Evolutionary conservation across 306 rosid species (phyloP), one percentile per base, ranked within the genome.

Genomic region (Acacia melanoxylon): DNA sequence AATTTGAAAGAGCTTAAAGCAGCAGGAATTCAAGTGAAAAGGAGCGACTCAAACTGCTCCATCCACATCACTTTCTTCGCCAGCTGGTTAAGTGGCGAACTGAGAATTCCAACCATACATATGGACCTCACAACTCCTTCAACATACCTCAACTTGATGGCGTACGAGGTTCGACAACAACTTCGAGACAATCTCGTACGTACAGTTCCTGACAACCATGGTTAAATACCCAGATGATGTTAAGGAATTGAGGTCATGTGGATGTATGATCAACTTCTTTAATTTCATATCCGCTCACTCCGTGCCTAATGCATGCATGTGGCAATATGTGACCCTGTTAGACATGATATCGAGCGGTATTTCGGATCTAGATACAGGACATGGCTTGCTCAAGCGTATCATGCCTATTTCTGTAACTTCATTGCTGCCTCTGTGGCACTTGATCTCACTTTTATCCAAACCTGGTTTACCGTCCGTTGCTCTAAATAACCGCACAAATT

Each of bases 131-230:
- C 45, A 35, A 7, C 4, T 2, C 14, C 24, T 66, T 9, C 45
- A 3, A 66, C 2, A 17, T 33, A 16, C 71, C 24, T 66, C 6
- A 66, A 66, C 13, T 66, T 66, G 45, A 66, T 66, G 12, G 86
- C 86, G 31, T 87, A 78, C 16, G 83, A 87, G 35, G 78, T 78
- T 79, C 49, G 1, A 31, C 4, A 85, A 83, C 2, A 48, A 88
- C 3, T 82, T 61, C 2, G 86, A n/a, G 6, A 75, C 80, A 2
- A 66, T 76, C 79, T 84, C 87, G 0, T 90, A 42, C 4, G 31
- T 69, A 0, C 14, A 61, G 8, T 83, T 88, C 46, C 27, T 88
- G 1, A 87, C 71, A 58, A 79, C 86, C 0, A 88, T 90, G 29
- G 29, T 85, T 15, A 16, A 37, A 22, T 0, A 19, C 10, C 3